phyloP scores from a whole-genome alignment of 306 rosid species.

The Quercus gilva region DNA sequence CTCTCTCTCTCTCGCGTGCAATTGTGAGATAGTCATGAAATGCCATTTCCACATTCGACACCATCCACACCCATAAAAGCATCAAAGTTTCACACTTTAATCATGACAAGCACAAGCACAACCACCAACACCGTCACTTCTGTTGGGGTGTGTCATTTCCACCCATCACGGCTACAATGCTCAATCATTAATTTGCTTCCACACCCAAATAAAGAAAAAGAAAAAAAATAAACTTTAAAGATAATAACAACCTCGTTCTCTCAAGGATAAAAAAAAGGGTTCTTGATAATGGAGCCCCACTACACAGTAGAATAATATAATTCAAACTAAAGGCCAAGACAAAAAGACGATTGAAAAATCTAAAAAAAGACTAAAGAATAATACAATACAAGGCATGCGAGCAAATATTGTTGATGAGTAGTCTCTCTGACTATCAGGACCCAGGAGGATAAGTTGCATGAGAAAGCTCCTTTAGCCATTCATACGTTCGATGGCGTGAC shows the following conservation, averaged over 20 bases:
- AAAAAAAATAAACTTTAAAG: background rate
- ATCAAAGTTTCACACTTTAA: constrained; percentile 56
- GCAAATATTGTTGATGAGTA: constrained; percentile 4
- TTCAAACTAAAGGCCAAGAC: constrained; percentile 42
- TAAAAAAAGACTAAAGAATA: constrained; percentile 6
- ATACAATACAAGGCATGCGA: constrained; percentile 4
- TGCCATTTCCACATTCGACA: constrained; percentile 21
- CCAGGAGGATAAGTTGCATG: constrained; percentile 47
- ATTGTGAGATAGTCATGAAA: constrained; percentile 42
- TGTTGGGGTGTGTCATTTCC: constrained; percentile 28
- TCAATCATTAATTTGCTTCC: constrained; percentile 21
- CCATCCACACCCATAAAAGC: constrained; percentile 46
- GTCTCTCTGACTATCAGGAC: constrained; percentile 25
- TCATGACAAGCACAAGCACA: constrained; percentile 67
- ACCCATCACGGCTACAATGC: constrained; percentile 31
- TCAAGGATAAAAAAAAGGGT: constrained; percentile 25
- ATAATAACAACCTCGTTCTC: constrained; percentile 20
- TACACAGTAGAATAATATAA: constrained; percentile 25
- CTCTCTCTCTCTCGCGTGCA: constrained; percentile 45
- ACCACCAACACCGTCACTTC: constrained; percentile 27
- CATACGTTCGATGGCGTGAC: constrained; percentile 78
- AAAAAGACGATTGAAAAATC: constrained; percentile 22
- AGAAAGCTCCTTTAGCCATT: constrained; percentile 67
- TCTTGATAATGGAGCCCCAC: constrained; percentile 34
- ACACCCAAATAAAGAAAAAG: background rate